These are phyloP conservation scores for Chrysosporium keratinophilum DNA, from an alignment of 2,329 filamentous ascomycete species.

Conservation along the genomic window DNA sequence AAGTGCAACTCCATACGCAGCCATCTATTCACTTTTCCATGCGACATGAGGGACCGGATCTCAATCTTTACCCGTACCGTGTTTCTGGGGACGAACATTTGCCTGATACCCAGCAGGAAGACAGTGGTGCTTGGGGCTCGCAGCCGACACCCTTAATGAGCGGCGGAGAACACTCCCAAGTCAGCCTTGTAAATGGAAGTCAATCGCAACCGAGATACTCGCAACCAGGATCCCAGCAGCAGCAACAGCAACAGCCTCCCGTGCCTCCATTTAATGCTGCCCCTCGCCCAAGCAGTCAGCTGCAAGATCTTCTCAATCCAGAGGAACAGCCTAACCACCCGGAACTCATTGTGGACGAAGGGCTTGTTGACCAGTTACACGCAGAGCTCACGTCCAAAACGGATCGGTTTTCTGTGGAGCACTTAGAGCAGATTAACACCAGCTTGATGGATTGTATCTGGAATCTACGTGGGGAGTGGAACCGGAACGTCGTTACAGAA, in stretches of 20 bases:
- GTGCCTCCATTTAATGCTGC: conserved; percentile 33
- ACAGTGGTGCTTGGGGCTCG: conserved; percentile 26
- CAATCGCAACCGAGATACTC: conserved; percentile 29
- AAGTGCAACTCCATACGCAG: conserved; percentile 59
- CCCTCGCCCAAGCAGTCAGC: conserved; percentile 20
- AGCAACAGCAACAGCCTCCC: conserved; percentile 27
- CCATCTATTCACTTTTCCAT: conserved; percentile 33
- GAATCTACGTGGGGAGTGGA: conserved; percentile 68
- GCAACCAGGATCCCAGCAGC: conserved; percentile 23
- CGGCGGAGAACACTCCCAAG: conserved; percentile 25
- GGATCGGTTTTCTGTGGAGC: conserved; percentile 75
- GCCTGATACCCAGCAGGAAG: conserved; percentile 52
- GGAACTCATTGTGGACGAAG: conserved; percentile 34
- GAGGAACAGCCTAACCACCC: conserved; percentile 10
- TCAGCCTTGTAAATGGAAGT: conserved; percentile 25
- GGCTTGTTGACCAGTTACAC: conserved; percentile 49
- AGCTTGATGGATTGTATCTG: conserved; percentile 86
- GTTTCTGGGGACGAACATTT: conserved; percentile 49
- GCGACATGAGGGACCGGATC: conserved; percentile 44
- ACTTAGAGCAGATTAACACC: conserved; percentile 86
- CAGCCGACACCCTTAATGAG: conserved; percentile 20
- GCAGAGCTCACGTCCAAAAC: conserved; percentile 55
- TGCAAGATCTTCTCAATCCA: conserved; percentile 15
- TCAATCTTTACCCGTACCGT: conserved; percentile 41
- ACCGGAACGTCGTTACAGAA: conserved; percentile 62